Evolutionary conservation across 2,329 filamentous ascomycete species (phyloP).

Genomic region (Ophiostoma perfectum): DNA sequence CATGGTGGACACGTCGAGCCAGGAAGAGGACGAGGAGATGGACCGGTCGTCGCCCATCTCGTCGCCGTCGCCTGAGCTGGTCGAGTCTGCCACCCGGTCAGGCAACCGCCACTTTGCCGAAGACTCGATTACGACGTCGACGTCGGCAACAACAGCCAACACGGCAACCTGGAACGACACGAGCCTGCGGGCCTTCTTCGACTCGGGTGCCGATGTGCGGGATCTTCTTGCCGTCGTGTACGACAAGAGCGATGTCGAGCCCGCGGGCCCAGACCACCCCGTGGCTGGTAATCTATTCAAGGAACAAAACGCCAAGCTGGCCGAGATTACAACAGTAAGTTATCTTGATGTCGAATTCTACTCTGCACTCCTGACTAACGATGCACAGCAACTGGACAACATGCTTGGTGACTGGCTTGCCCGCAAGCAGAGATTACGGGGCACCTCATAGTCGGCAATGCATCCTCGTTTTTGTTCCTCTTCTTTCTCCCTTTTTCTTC

Average conservation of each 20-base stretch:
- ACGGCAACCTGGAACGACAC: slow-evolving; percentile 75
- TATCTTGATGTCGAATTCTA: not conserved
- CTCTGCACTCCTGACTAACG: slow-evolving; percentile 23
- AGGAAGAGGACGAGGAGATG: slow-evolving; percentile 45
- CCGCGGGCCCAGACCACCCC: slow-evolving; percentile 78
- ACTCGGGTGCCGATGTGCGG: slow-evolving; percentile 80
- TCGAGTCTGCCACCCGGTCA: slow-evolving; percentile 43
- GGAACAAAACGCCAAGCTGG: slow-evolving; percentile 78
- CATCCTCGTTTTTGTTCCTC: not conserved
- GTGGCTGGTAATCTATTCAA: slow-evolving; percentile 74
- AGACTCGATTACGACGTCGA: slow-evolving; percentile 50
- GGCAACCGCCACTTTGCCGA: slow-evolving; percentile 38
- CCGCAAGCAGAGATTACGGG: slow-evolving; percentile 47
- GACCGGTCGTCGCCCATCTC: slow-evolving; percentile 57
- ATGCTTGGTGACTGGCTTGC: slow-evolving; percentile 79
- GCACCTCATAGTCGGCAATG: slow-evolving; percentile 1
- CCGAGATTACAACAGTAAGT: slow-evolving; percentile 65
- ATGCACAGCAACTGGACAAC: slow-evolving; percentile 66
- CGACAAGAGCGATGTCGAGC: slow-evolving; percentile 77
- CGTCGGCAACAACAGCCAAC: slow-evolving; percentile 42
- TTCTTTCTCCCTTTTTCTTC: not conserved
- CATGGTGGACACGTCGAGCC: slow-evolving; percentile 64
- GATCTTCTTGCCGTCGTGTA: slow-evolving; percentile 89
- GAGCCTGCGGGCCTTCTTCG: slow-evolving; percentile 81
- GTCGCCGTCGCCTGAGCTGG: slow-evolving; percentile 59